Percentiles rank a stretch among this genome's conserved stretches.
phyloP scores from a whole-genome alignment of 345 rosid genomes.

The Populus pruinosa region DNA sequence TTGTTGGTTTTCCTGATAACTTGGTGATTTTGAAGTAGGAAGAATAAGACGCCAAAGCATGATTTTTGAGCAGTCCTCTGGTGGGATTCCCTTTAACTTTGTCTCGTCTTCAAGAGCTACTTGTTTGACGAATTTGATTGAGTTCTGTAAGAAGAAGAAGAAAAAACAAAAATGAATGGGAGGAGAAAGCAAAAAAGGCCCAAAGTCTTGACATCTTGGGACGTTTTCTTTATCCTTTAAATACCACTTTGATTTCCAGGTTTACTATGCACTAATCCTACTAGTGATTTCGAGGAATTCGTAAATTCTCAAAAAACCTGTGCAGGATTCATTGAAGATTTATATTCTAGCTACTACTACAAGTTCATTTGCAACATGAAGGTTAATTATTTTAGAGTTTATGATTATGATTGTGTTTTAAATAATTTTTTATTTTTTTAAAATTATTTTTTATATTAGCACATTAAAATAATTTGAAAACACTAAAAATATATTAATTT shows the following conservation, averaged over 20 bases:
- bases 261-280: no score
- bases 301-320: no score
- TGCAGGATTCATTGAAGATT: no score
- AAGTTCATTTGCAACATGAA: background rate
- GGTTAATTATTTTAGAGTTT: background rate
- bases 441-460: no score
- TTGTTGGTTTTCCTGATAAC: background rate
- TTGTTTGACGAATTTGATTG: constrained; percentile 79
- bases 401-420: no score
- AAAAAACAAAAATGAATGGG: no score
- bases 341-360: background rate
- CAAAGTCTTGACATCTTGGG: background rate
- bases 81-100: constrained; percentile 68
- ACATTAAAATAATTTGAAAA: no score
- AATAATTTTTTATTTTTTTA: no score
- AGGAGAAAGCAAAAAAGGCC: no score
- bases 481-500: no score
- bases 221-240: no score
- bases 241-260: no score
- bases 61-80: constrained; percentile 72
- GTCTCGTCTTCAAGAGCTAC: constrained; percentile 76
- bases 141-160: constrained; percentile 43
- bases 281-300: background rate
- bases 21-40: constrained; percentile 4
- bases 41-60: constrained; percentile 77